Evolutionary conservation across 202 grass and related monocot genomes (phyloP).

Genomic region (Saccharum hybrid): DNA sequence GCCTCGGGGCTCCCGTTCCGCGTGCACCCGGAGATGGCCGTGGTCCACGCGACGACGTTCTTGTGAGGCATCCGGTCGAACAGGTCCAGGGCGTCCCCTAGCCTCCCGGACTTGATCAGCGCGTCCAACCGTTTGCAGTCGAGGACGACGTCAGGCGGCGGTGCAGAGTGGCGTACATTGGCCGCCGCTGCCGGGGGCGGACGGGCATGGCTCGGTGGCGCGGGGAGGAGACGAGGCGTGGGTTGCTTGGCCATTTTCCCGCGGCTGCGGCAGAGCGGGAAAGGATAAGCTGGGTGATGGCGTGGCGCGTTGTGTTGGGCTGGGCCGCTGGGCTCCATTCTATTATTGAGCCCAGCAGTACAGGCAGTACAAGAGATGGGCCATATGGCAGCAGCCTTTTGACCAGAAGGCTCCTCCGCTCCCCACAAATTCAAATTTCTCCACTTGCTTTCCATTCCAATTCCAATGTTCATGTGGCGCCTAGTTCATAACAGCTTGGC

Average conservation of each 20-base stretch:
- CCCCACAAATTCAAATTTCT: too few relatives aligned
- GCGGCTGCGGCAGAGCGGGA: neutral
- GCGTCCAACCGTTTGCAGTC: conserved; percentile 68
- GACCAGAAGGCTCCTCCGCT: too few relatives aligned
- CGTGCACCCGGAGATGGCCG: conserved; percentile 65
- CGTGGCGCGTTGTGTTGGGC: too few relatives aligned
- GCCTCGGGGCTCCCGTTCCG: conserved; percentile 37
- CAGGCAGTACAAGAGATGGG: too few relatives aligned
- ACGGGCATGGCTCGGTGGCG: neutral
- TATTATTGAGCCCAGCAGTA: too few relatives aligned
- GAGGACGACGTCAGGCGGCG: conserved; percentile 42
- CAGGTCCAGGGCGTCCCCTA: conserved; percentile 59
- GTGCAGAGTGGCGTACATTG: neutral
- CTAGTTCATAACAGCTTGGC: too few relatives aligned
- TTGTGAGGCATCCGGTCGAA: conserved; percentile 70
- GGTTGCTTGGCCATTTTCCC: conserved; percentile 33
- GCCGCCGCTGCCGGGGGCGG: neutral
- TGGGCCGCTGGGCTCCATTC: too few relatives aligned
- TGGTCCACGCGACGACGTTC: conserved; percentile 83
- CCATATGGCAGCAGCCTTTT: too few relatives aligned
- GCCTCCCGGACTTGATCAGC: conserved; percentile 64
- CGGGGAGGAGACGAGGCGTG: neutral
- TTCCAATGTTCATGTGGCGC: too few relatives aligned
- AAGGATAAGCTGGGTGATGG: neutral
- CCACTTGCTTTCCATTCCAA: too few relatives aligned